These are phyloP conservation scores for Neofusicoccum parvum DNA, from an alignment of 2,329 filamentous ascomycete species.

Conservation along the genomic window DNA sequence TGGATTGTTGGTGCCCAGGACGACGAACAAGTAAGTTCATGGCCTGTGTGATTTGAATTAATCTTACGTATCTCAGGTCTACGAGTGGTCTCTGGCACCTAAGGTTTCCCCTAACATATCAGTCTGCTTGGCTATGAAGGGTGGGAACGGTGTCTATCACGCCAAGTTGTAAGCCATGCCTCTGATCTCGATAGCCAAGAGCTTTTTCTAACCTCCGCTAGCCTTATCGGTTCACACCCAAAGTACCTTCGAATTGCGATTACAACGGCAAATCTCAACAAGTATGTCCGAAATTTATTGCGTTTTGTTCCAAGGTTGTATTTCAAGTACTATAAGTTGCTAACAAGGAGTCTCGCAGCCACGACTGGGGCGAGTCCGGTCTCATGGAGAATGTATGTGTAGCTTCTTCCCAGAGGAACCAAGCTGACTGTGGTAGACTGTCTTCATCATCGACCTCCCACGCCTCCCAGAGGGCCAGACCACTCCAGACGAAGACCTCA, in stretches of 20 bases:
- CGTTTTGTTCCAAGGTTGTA: neutral
- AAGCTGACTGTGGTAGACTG: constrained; percentile 47
- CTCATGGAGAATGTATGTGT: constrained; percentile 77
- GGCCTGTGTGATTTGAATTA: neutral
- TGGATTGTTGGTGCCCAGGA: constrained; percentile 64
- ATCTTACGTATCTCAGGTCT: neutral
- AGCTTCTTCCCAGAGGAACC: neutral
- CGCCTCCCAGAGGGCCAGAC: constrained; percentile 43
- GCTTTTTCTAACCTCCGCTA: neutral
- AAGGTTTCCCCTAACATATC: constrained; percentile 57
- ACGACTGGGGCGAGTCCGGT: constrained; percentile 81
- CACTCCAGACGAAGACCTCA: constrained; percentile 37
- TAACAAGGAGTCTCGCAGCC: neutral
- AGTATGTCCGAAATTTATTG: constrained; percentile 54
- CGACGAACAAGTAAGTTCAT: constrained; percentile 31
- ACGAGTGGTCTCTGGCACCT: constrained; percentile 25
- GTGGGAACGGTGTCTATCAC: constrained; percentile 77
- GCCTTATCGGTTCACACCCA: constrained; percentile 78
- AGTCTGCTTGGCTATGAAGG: constrained; percentile 79
- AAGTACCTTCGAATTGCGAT: constrained; percentile 76
- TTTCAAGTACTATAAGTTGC: neutral
- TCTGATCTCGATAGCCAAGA: neutral
- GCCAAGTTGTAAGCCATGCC: constrained; percentile 65
- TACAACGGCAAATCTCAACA: constrained; percentile 82
- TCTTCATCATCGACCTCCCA: constrained; percentile 92